Evolutionary conservation across 768 basidiomycete genomes (phyloP).

Genomic region (Phylloporus arenicola): DNA sequence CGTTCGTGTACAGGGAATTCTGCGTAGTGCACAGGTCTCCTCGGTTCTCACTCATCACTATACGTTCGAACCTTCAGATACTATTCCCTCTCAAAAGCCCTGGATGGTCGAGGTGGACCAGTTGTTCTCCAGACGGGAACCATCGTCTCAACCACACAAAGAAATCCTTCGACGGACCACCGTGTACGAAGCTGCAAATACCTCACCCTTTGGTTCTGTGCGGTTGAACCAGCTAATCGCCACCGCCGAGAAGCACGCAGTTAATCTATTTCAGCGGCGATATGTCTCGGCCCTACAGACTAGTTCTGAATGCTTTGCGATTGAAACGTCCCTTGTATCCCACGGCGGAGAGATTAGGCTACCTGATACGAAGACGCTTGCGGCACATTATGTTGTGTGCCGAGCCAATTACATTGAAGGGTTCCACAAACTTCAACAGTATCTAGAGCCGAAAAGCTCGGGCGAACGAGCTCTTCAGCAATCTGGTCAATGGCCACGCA

Average conservation of each 20-base stretch:
- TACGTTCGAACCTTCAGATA: background rate
- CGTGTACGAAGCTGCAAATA: background rate
- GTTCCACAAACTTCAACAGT: no score
- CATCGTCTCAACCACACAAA: background rate
- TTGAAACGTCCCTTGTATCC: background rate
- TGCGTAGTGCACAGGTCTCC: background rate
- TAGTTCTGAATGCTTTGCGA: background rate
- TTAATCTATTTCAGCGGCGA: background rate
- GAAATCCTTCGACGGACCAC: no score
- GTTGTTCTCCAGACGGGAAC: background rate
- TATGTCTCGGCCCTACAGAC: background rate
- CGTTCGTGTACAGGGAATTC: background rate
- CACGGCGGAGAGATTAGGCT: background rate
- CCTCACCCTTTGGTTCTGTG: background rate
- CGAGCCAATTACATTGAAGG: background rate
- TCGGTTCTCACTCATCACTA: background rate
- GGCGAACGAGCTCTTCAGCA: slow-evolving; percentile 3
- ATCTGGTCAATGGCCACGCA: slow-evolving; percentile 32
- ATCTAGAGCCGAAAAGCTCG: no score
- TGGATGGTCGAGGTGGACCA: background rate
- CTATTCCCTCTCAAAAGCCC: no score
- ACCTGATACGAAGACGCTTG: background rate
- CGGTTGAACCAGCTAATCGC: background rate
- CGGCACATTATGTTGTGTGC: background rate
- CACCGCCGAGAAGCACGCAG: background rate